Evolutionary conservation across 1,284 basidiomycete genomes (phyloP), one percentile per base, ranked within the genome.

Genomic region (Megacollybia platyphylla): DNA sequence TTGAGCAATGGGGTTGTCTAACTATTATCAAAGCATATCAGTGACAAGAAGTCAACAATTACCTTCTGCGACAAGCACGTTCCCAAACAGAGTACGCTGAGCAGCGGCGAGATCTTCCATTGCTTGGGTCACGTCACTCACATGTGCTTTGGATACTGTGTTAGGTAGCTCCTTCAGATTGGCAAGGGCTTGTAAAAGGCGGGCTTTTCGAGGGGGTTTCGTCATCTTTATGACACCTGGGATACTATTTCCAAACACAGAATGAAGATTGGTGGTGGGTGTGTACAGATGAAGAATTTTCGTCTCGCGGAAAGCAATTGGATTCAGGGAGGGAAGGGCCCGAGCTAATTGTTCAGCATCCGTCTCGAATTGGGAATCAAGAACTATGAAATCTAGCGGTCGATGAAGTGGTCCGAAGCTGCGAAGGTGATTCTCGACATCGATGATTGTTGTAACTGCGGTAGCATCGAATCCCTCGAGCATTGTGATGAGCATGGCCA

Each of bases 41-140:
- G 28, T 40, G 29, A 37, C 37, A 20, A 40, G 17, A 7, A 35
- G 31, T 27, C 24, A 43, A 27, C 9, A 38, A 55, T 36, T 41
- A 76, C 79, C 79, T 70, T 84, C 79, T 8, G 79, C 79, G 11
- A 84, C 67, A 7, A 84, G 64, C 4, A 82, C 71, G 49, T 78
- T 79, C 11, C 79, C 79, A 50, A 61, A 77, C 4, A 80, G 58
- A 3, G 71, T 78, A 20, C 77, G 63, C 40, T 69, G 68, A 2
- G 66, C 62, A 32, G 64, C 54, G 2, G 63, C 52, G 8, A 69
- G 49, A 40, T 71, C 69, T 39, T 75, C 72, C 10, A 66, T 58
- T 1, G 68, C 59, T 46, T 64, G 65, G 2, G 58, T 44, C 1
- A 66, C 53, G 31, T 63, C 62, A 6, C 63, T 62, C 13, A 58